Percentiles rank a stretch among this genome's conserved stretches.
Evolutionary conservation across 352 stramenopile species (phyloP).

Genomic region (Phytophthora parvispora): DNA sequence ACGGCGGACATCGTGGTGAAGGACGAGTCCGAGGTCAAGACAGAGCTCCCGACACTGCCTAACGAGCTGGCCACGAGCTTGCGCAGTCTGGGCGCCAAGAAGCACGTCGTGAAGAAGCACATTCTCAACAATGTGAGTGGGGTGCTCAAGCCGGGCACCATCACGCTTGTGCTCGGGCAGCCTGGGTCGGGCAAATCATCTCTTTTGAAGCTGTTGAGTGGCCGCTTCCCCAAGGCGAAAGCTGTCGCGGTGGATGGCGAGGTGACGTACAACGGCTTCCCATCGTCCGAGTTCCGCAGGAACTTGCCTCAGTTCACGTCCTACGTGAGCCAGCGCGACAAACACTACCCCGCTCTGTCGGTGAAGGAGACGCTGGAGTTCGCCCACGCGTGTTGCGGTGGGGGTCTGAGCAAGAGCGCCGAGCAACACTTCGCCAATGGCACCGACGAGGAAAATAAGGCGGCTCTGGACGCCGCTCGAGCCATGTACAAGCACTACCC

Average conservation of each 20-base stretch:
- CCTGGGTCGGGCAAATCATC: conserved; percentile 27
- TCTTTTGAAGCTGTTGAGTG: conserved; percentile 40
- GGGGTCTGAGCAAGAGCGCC: background rate
- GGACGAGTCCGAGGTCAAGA: conserved; percentile 1
- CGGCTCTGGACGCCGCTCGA: background rate
- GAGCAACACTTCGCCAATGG: conserved; percentile 4
- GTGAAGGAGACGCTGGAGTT: conserved; percentile 20
- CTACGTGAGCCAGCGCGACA: conserved; percentile 38
- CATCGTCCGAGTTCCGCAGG: conserved; percentile 4
- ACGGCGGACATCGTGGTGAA: conserved; percentile 32
- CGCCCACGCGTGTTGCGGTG: conserved; percentile 19
- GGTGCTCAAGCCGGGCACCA: conserved; percentile 34
- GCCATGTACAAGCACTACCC: conserved; percentile 6
- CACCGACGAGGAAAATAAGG: background rate
- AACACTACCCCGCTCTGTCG: conserved; percentile 32
- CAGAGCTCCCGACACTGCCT: conserved; percentile 34
- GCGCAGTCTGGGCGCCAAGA: conserved; percentile 10
- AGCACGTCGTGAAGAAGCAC: conserved; percentile 26
- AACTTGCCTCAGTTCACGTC: conserved; percentile 30
- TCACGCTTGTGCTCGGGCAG: conserved; percentile 22
- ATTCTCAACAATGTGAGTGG: conserved; percentile 24
- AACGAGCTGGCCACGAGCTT: conserved; percentile 25
- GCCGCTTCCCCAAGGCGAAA: conserved; percentile 26
- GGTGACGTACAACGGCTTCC: conserved; percentile 26
- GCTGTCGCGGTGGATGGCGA: conserved; percentile 27